phyloP scores from a whole-genome alignment of 306 rosid genomes.

The Vigna reflexopilosa region DNA sequence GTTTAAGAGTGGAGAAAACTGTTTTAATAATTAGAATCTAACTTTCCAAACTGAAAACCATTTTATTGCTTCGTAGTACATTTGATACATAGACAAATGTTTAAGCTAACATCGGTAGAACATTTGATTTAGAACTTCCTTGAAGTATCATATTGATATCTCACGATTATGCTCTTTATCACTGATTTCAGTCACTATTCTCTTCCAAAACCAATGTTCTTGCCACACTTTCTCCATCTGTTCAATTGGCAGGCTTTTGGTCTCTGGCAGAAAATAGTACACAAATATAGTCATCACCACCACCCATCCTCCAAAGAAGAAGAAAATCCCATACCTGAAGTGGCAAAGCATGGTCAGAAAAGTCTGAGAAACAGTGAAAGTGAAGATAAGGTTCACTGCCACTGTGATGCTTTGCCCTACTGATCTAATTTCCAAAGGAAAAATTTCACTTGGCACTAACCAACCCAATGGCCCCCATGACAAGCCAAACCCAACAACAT shows the following conservation, averaged over 20 bases:
- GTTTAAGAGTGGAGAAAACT: too few relatives aligned
- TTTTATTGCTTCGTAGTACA: background rate
- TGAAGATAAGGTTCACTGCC: constrained; percentile 58
- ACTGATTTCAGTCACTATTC: constrained; percentile 38
- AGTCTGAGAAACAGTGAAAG: constrained; percentile 57
- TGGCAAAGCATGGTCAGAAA: constrained; percentile 61
- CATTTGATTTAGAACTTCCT: background rate
- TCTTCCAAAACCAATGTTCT: constrained; percentile 66
- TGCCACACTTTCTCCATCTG: constrained; percentile 59
- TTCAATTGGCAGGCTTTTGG: constrained; percentile 45
- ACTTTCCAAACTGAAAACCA: background rate
- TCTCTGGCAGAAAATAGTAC: constrained; percentile 42
- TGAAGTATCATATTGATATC: background rate
- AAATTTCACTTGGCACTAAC: constrained; percentile 61
- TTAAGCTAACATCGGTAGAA: background rate
- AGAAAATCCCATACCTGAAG: constrained; percentile 53
- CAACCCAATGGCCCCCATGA: constrained; percentile 62
- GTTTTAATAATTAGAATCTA: background rate
- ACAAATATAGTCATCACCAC: constrained; percentile 55
- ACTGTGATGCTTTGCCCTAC: constrained; percentile 57
- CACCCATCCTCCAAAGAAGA: constrained; percentile 69
- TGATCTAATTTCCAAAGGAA: constrained; percentile 53
- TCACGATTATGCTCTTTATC: constrained; percentile 18
- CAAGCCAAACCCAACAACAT: constrained; percentile 58
- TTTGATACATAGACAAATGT: background rate